These are phyloP conservation scores for Fusarium pseudonygamai DNA, from an alignment of 2,329 filamentous ascomycete genomes.

Conservation along the genomic window DNA sequence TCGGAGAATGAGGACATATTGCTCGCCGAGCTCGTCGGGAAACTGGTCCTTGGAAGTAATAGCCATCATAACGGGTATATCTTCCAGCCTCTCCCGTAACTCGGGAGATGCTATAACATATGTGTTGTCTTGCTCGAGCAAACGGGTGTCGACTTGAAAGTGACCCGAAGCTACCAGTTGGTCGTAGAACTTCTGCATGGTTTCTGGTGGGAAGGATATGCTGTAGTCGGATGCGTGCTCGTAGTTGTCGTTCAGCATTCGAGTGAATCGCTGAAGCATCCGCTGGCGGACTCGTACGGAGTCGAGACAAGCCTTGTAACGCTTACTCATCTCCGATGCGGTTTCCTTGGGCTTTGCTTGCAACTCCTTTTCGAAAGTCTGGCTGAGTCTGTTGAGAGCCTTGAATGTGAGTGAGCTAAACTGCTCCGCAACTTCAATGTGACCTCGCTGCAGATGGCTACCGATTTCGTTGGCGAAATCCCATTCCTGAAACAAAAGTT, in stretches of 20 bases:
- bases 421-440: conserved; percentile 97
- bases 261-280: conserved; percentile 95
- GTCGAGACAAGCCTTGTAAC: conserved; percentile 94
- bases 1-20: conserved; percentile 83
- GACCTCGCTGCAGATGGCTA: conserved; percentile 87
- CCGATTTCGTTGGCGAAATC: conserved; percentile 96
- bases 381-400: conserved; percentile 85
- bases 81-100: conserved; percentile 77
- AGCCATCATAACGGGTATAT: conserved; percentile 86
- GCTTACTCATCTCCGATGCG: conserved; percentile 89
- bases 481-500: conserved; percentile 98
- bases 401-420: conserved; percentile 96
- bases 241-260: conserved; percentile 90
- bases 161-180: conserved; percentile 84
- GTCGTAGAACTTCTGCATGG: conserved; percentile 80
- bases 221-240: conserved; percentile 97
- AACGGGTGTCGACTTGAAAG: conserved; percentile 81
- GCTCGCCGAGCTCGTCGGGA: conserved; percentile 76
- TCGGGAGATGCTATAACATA: conserved; percentile 87
- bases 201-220: conserved; percentile 74
- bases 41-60: conserved; percentile 67
- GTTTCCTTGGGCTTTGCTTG: conserved; percentile 86
- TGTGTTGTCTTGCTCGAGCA: conserved; percentile 77
- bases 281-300: conserved; percentile 95
- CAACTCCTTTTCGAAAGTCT: conserved; percentile 91